Evolutionary conservation across 1,284 basidiomycete genomes (phyloP).

Genomic region (Trichosporon sp.): DNA sequence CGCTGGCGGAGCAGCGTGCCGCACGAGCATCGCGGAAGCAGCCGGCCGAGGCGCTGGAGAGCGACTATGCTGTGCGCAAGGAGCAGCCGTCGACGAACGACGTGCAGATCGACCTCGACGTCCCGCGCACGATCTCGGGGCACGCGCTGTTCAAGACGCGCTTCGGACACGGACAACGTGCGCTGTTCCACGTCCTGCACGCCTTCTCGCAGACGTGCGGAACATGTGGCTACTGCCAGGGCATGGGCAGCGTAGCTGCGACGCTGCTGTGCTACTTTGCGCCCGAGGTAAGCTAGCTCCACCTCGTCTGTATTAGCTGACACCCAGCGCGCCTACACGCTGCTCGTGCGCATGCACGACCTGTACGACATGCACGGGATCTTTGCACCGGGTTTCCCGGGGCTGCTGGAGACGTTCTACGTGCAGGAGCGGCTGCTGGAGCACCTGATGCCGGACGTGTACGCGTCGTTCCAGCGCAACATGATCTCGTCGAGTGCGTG

Average conservation of each 20-base stretch:
- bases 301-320: background rate
- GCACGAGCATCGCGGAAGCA: background rate
- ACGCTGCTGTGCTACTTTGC: conserved; percentile 91
- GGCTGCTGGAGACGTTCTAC: conserved; percentile 88
- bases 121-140: conserved; percentile 91
- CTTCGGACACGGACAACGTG: conserved; percentile 91
- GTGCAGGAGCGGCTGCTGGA: conserved; percentile 85
- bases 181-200: conserved; percentile 91
- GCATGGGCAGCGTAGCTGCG: conserved; percentile 96
- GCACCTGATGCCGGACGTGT: conserved; percentile 81
- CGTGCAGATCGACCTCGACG: conserved; percentile 97
- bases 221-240: conserved; percentile 96
- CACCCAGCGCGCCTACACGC: conserved; percentile 66
- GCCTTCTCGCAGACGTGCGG: conserved; percentile 78
- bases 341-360: conserved; percentile 78
- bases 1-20: conserved; percentile 56
- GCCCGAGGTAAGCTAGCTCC: conserved; percentile 59
- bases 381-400: conserved; percentile 92
- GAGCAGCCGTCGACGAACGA: conserved; percentile 82
- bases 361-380: conserved; percentile 83
- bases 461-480: conserved; percentile 73
- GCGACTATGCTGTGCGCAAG: conserved; percentile 60
- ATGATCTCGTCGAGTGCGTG: conserved; percentile 89
- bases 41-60: conserved; percentile 28
- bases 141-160: conserved; percentile 92